These are phyloP conservation scores for Fusarium sororula DNA, from an alignment of 2,329 filamentous ascomycete genomes.

Conservation along the genomic window DNA sequence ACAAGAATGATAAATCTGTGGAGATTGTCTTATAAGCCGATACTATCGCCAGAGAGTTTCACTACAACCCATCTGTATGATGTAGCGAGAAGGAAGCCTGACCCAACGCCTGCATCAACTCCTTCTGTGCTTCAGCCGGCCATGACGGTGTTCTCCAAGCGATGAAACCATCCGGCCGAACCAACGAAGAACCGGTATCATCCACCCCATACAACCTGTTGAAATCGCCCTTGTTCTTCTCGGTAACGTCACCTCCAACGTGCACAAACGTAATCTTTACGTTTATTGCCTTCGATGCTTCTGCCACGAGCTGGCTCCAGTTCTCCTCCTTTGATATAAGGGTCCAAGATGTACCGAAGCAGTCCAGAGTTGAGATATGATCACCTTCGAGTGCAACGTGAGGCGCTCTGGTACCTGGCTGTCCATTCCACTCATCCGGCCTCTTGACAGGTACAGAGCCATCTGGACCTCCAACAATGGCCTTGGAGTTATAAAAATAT, in stretches of 20 bases:
- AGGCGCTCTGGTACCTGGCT: constrained; percentile 35
- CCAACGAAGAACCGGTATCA: not conserved
- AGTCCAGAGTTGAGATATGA: constrained; percentile 18
- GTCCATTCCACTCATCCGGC: constrained; percentile 37
- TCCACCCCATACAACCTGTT: not conserved
- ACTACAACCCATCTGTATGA: rapidly evolving
- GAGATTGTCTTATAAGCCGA: too few relatives aligned
- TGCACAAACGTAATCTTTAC: constrained; percentile 1
- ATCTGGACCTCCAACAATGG: not conserved
- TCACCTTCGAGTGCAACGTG: constrained; percentile 19
- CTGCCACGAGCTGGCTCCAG: not conserved
- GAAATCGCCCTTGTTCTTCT: not conserved
- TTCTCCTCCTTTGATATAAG: constrained; percentile 13
- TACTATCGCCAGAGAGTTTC: not conserved
- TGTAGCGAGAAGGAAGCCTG: not conserved
- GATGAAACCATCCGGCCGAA: constrained; percentile 24
- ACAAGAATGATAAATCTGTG: too few relatives aligned
- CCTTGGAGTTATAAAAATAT: constrained; percentile 16
- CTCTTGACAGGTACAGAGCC: constrained; percentile 9
- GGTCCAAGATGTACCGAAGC: constrained; percentile 9
- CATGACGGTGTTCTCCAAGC: constrained; percentile 3
- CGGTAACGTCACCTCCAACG: not conserved
- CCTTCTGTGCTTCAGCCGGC: not conserved
- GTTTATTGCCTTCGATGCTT: not conserved
- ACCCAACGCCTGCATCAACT: not conserved